Conservation (phyloP, 2,329 filamentous ascomycete genomes). For the Aspergillus tamarii region DNA sequence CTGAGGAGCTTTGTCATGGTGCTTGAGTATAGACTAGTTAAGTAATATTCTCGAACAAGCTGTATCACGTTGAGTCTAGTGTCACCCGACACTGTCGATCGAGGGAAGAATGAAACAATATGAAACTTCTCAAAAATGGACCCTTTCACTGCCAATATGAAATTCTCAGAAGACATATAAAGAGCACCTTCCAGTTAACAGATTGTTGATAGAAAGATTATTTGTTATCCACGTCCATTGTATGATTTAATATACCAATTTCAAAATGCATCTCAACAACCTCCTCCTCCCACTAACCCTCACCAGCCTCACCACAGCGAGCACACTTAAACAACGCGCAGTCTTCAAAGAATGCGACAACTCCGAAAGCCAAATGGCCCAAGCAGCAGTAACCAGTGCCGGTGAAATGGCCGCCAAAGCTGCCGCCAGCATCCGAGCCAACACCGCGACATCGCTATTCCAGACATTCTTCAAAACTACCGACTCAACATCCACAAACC, state of each 20-base stretch:
- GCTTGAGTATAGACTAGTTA: too few species aligned
- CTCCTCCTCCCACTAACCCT: neutral
- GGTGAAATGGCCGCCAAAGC: slow-evolving; percentile 8
- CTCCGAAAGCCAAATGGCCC: neutral
- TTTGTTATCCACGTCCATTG: too few species aligned
- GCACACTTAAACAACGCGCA: neutral
- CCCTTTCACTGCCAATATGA: neutral
- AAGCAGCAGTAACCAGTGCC: neutral
- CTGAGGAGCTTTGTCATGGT: neutral
- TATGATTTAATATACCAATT: neutral
- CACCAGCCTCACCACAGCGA: neutral
- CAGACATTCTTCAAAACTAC: neutral
- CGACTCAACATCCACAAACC: neutral
- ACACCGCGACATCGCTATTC: neutral
- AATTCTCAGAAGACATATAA: neutral
- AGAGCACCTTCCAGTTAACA: neutral
- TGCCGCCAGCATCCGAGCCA: neutral
- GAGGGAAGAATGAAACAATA: neutral
- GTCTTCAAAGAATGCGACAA: neutral
- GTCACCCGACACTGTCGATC: neutral
- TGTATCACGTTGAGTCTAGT: neutral
- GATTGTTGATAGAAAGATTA: too few species aligned
- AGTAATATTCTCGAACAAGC: neutral
- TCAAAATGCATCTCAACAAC: neutral
- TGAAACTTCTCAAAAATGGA: neutral